Base-by-base conservation (phyloP, 805 yeast genomes). In the Dipodascus geniculatus region DNA sequence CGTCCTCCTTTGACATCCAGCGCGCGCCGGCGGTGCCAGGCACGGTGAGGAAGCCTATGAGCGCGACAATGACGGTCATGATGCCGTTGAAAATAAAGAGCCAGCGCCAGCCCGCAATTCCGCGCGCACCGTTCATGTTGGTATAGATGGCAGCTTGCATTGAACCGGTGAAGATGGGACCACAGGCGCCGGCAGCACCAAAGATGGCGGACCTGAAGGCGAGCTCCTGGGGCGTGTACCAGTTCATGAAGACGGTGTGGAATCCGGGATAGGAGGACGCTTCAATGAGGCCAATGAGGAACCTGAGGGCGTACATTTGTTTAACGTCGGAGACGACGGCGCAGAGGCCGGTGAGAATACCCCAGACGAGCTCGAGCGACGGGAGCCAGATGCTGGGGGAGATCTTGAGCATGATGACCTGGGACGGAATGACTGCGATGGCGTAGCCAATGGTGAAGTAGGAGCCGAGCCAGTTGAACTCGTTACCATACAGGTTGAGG, bases 41-140 rank as follows among this genome's bases (percentile, higher is more conserved):
- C 6, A 28, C 33, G 11, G 33, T 28, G 9, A 28, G 6, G 33
- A 28, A 28, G 6, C 33, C 33, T 6, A 28, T 28, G 33, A 28
- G 11, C 6, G 33, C 33, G 11, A 28, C 33, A 28, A 28, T 28
- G 33, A 28, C 33, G 11, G 33, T 28, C 33, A 74, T 64, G 54
- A 81, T 67, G 20, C 86, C 83, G 64, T 83, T 86, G 54, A 82
- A 73, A 51, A 82, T 74, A 60, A 79, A 80, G 67, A 80, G 75
- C 87, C 87, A 82, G 64, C 80, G 74, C 87, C 87, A 82, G 22
- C 81, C 76, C 3, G 73, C 71, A 33, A 74, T 60, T 1, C 82
- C 83, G 47, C 65, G 61, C 8, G 62, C 66, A 31, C 81, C 83
- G 53, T 71, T 64, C 60, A 81, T 60, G 23, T 64, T 57, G 22